Base-by-base conservation (phyloP, 2,329 filamentous ascomycete genomes). In the Endothia cerciana region DNA sequence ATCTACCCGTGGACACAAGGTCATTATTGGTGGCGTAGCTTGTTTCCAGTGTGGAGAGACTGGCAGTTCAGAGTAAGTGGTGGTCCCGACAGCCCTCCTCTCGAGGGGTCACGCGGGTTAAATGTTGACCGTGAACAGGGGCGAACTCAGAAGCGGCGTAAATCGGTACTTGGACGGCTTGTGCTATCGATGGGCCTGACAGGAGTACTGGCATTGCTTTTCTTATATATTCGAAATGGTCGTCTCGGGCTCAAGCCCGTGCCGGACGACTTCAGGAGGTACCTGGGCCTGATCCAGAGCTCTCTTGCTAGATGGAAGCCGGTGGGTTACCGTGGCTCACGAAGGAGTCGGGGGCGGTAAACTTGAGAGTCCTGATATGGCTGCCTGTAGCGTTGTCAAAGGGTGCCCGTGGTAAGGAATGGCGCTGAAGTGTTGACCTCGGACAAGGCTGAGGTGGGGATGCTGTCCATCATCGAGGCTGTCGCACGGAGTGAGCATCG, bases 1-100 rank as follows among this genome's bases (percentile, higher is more conserved):
- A 75, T 71, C 1, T 80, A 78, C 65, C 78, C 78, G 1, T 77
- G 73, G 65, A 74, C 71, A 2, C 78, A 80, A 66, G 69, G 68
- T 0, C 68, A 75, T 30, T 77, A 71, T 53, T 80, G 77, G 78
- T 79, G 75, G 55, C 70, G 70, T 6, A 74, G 77, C 60, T 49
- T 79, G 43, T 80, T 79, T 36, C 77, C 77, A 0, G 65, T 61
- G 3, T 77, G 73, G 68, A 59, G 62, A 2, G 75, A 80, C 45
- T 76, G 77, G 71, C 60, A 67, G 15, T 78, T 73, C 53, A 73
- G 70, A 25, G 77, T 79, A 66, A 70, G 77, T 49, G 22, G 40
- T 22, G 10, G 6, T 30, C 53, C 40, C 30, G 17, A 47, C 40
- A 7, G 17, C 10, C 41, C 33, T 5, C 28, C 1, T 43, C 57